phyloP scores from a whole-genome alignment of 352 stramenopile species.

The Globisporangium paroecandrum region DNA sequence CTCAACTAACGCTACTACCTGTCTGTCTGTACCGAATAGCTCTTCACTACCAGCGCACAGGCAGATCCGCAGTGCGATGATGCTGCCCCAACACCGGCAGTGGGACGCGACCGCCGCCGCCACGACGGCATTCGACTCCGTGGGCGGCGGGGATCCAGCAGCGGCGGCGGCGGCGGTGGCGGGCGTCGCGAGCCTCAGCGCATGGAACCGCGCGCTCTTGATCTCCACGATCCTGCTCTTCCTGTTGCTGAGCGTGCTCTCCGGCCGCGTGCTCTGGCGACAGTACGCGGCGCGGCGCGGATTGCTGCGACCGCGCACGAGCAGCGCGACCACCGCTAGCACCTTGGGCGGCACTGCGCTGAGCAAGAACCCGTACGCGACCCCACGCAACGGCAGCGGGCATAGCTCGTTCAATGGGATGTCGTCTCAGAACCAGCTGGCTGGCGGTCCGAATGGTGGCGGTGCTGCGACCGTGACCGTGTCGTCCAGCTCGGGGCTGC shows the following conservation, averaged over 20 bases:
- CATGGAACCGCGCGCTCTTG: constrained; percentile 44
- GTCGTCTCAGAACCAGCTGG: constrained; percentile 13
- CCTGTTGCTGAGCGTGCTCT: constrained; percentile 52
- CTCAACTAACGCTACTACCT: background rate
- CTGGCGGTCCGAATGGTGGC: background rate
- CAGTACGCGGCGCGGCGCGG: constrained; percentile 38
- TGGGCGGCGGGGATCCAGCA: background rate
- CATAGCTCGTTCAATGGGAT: constrained; percentile 31
- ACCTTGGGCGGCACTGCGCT: constrained; percentile 3
- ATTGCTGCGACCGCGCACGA: constrained; percentile 13
- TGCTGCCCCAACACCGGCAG: constrained; percentile 5
- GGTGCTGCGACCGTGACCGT: constrained; percentile 7
- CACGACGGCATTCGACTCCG: background rate
- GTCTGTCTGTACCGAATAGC: background rate
- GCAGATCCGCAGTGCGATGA: background rate
- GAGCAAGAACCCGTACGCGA: constrained; percentile 16
- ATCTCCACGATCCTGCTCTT: constrained; percentile 59
- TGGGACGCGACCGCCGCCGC: background rate
- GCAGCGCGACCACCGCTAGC: background rate
- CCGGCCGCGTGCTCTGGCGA: constrained; percentile 45
- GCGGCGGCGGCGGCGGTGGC: background rate
- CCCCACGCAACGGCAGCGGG: constrained; percentile 9
- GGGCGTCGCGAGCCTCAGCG: constrained; percentile 34
- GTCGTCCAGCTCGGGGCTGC: constrained; percentile 34
- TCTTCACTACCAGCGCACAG: background rate